phyloP scores from a whole-genome alignment of 139 green algal species.

The Zygnema cylindricum region DNA sequence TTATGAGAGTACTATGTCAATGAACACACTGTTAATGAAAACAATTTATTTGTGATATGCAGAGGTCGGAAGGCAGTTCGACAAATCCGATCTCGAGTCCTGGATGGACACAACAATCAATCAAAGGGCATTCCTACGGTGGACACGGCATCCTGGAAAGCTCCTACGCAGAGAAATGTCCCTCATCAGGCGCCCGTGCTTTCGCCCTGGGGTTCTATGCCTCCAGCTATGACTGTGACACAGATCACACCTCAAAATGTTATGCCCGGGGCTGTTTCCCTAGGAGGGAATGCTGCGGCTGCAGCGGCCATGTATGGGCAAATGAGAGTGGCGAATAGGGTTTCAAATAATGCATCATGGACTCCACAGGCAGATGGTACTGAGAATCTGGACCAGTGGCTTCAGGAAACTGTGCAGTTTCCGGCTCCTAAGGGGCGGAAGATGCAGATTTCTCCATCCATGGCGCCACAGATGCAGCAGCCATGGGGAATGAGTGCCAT shows the following conservation, averaged over 20 bases:
- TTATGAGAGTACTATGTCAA: too few relatives aligned
- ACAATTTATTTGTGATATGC: background rate
- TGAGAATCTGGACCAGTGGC: background rate
- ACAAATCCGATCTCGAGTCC: background rate
- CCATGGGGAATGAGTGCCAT: too few relatives aligned
- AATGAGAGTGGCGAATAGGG: background rate
- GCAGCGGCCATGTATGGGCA: background rate
- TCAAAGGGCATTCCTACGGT: background rate
- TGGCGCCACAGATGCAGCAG: background rate
- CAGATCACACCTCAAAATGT: background rate
- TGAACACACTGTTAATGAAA: too few relatives aligned
- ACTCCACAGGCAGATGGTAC: background rate
- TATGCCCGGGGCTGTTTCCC: background rate
- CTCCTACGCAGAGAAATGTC: background rate
- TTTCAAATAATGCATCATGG: background rate
- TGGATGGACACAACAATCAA: background rate
- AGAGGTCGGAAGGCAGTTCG: background rate
- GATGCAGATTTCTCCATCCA: background rate
- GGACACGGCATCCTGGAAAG: background rate
- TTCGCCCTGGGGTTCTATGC: background rate
- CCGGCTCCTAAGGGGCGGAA: background rate
- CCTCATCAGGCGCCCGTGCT: background rate
- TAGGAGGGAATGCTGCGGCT: background rate
- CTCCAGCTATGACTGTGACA: too few relatives aligned
- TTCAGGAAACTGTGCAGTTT: background rate